A percentile compares a stretch with the other conserved stretches of the same genome.
Conservation (phyloP, 768 basidiomycete genomes). For the Paxillus ammoniavirescens region DNA sequence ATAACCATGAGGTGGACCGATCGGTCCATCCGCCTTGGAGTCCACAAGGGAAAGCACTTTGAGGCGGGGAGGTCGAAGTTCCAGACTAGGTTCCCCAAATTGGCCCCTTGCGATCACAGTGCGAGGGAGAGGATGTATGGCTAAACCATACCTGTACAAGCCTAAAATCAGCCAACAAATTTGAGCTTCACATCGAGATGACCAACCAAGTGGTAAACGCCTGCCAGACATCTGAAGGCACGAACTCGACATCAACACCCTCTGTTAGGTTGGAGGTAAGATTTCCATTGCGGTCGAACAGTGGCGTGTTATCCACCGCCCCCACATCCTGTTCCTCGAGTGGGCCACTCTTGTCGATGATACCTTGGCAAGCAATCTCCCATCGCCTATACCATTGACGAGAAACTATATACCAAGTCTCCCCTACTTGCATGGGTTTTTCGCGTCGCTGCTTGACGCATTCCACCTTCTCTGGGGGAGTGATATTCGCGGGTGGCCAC, state of each 20-base stretch:
- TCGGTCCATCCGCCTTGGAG: slow-evolving; percentile 24
- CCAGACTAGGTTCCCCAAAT: slow-evolving; percentile 51
- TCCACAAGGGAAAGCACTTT: slow-evolving; percentile 48
- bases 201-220: slow-evolving; percentile 59
- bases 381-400: slow-evolving; percentile 74
- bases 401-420: slow-evolving; percentile 79
- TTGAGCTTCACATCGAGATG: background rate
- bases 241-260: slow-evolving; percentile 68
- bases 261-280: slow-evolving; percentile 49
- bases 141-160: slow-evolving; percentile 69
- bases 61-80: slow-evolving; percentile 69
- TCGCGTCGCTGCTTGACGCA: slow-evolving; percentile 47
- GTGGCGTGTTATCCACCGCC: slow-evolving; percentile 69
- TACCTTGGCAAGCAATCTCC: slow-evolving; percentile 68
- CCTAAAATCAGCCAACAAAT: slow-evolving; percentile 1
- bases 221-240: slow-evolving; percentile 73
- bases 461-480: slow-evolving; percentile 47
- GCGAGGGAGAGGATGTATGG: slow-evolving; percentile 57
- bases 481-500: slow-evolving; percentile 24
- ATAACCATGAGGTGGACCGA: slow-evolving; percentile 31
- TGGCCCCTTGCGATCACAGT: slow-evolving; percentile 63
- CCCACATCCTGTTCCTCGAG: slow-evolving; percentile 63
- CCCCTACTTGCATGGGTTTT: slow-evolving; percentile 55
- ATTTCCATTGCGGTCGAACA: slow-evolving; percentile 55
- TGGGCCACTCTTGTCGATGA: slow-evolving; percentile 64